These are phyloP conservation scores for Lagenidium giganteum DNA, from an alignment of 352 stramenopile species.

Conservation along the genomic window DNA sequence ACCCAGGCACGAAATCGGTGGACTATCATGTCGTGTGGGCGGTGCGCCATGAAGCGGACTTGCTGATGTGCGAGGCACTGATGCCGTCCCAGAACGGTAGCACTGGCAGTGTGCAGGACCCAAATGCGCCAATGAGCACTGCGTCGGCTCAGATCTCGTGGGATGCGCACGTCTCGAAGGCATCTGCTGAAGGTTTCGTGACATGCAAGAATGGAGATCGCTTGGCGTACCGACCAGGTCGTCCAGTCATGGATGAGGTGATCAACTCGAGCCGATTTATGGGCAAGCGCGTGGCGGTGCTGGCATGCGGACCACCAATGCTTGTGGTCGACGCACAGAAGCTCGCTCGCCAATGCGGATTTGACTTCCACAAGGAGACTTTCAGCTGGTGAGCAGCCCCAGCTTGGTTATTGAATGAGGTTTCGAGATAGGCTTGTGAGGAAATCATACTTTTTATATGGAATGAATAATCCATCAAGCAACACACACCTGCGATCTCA, in stretches of 20 bases:
- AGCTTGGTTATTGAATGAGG: too few species aligned
- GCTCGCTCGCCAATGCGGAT: constrained; percentile 37
- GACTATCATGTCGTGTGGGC: constrained; percentile 49
- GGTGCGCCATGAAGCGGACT: constrained; percentile 35
- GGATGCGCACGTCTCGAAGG: constrained; percentile 49
- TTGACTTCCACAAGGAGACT: constrained; percentile 72
- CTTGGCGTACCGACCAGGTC: constrained; percentile 32
- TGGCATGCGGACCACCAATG: constrained; percentile 53
- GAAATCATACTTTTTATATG: too few species aligned
- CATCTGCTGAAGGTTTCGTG: constrained; percentile 25
- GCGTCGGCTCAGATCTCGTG: constrained; percentile 41
- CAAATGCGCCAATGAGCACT: too few species aligned
- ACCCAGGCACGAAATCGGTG: too few species aligned
- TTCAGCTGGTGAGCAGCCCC: constrained; percentile 67
- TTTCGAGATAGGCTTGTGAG: too few species aligned
- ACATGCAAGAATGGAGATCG: constrained; percentile 34
- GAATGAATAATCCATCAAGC: too few species aligned
- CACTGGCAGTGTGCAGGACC: constrained; percentile 23
- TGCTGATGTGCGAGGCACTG: constrained; percentile 65
- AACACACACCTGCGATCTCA: too few species aligned
- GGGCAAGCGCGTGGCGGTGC: constrained; percentile 37
- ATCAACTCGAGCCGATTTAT: constrained; percentile 55
- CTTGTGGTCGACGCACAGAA: constrained; percentile 52
- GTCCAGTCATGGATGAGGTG: constrained; percentile 45
- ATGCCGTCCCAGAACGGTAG: constrained; percentile 27